These are phyloP conservation scores for Aspergillus ochraceoroseus DNA, from an alignment of 2,329 filamentous ascomycete species.

Conservation along the genomic window DNA sequence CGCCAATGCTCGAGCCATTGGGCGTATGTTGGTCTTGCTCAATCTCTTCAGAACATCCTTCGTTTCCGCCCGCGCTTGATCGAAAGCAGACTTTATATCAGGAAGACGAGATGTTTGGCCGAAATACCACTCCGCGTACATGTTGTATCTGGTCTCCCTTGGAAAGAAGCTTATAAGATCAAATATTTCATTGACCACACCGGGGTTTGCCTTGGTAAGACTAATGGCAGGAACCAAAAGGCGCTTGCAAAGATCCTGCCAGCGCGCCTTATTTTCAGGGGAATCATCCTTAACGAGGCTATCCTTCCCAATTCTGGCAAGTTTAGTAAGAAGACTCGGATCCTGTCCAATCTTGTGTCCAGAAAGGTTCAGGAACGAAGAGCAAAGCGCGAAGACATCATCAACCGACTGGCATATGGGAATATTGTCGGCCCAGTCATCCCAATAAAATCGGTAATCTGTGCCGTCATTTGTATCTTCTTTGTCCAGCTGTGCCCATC, in stretches of 20 bases:
- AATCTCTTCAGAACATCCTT: conserved; percentile 82
- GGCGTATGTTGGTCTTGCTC: conserved; percentile 76
- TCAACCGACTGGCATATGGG: conserved; percentile 86
- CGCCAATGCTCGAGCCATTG: conserved; percentile 81
- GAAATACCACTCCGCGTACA: conserved; percentile 91
- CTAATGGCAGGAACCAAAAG: conserved; percentile 85
- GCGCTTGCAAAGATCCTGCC: conserved; percentile 78
- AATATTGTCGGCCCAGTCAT: conserved; percentile 92
- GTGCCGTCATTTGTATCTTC: conserved; percentile 68
- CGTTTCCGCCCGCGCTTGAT: conserved; percentile 70
- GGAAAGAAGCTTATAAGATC: conserved; percentile 75
- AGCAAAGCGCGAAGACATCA: conserved; percentile 82
- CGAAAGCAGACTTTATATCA: conserved; percentile 73
- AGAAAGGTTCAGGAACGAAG: conserved; percentile 75
- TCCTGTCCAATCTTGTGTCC: conserved; percentile 89
- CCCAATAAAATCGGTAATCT: conserved; percentile 91
- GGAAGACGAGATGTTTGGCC: conserved; percentile 71
- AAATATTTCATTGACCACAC: conserved; percentile 80
- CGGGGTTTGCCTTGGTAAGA: conserved; percentile 76
- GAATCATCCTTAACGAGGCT: conserved; percentile 68
- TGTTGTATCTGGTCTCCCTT: conserved; percentile 69
- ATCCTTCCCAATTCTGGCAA: conserved; percentile 77
- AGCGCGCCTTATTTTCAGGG: conserved; percentile 65
- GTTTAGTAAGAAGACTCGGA: conserved; percentile 67
- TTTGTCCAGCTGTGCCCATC: conserved; percentile 80